Conservation (phyloP, 2,329 filamentous ascomycete species). For the Elsinoe ampelina region DNA sequence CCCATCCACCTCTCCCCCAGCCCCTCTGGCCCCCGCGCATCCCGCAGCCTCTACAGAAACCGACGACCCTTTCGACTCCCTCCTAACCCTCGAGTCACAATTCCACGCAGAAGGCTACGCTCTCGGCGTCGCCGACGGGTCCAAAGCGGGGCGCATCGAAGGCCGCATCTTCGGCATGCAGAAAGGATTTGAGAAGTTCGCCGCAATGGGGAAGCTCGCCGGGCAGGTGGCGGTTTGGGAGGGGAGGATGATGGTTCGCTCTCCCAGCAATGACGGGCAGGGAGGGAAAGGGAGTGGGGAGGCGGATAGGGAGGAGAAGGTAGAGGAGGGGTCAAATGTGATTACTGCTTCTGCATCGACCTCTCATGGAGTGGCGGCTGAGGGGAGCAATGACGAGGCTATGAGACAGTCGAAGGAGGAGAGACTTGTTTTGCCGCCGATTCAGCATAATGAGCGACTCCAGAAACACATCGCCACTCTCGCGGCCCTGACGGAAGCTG, state of each 20-base stretch:
- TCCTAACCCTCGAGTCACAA: constrained; percentile 52
- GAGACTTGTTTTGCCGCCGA: constrained; percentile 30
- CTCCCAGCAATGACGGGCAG: no score
- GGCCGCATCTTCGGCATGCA: constrained; percentile 84
- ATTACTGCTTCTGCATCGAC: neutral
- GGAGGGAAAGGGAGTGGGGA: no score
- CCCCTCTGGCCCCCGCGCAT: no score
- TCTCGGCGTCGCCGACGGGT: constrained; percentile 66
- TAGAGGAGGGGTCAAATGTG: no score
- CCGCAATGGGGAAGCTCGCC: constrained; percentile 68
- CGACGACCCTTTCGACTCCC: constrained; percentile 39
- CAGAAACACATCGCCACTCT: constrained; percentile 67
- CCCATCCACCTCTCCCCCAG: no score
- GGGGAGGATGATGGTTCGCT: constrained; percentile 47
- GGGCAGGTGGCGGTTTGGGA: constrained; percentile 78
- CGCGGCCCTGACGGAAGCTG: constrained; percentile 68
- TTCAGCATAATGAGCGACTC: constrained; percentile 54
- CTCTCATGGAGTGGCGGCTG: neutral
- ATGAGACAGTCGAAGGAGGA: neutral
- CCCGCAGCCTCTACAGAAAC: neutral
- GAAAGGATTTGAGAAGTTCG: constrained; percentile 88
- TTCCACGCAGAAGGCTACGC: constrained; percentile 79
- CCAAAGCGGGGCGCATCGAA: constrained; percentile 70
- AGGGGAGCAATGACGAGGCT: neutral
- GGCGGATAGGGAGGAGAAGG: neutral